These are phyloP conservation scores for Haematococcus lacustris DNA, from an alignment of 139 green algal genomes.

Conservation along the genomic window DNA sequence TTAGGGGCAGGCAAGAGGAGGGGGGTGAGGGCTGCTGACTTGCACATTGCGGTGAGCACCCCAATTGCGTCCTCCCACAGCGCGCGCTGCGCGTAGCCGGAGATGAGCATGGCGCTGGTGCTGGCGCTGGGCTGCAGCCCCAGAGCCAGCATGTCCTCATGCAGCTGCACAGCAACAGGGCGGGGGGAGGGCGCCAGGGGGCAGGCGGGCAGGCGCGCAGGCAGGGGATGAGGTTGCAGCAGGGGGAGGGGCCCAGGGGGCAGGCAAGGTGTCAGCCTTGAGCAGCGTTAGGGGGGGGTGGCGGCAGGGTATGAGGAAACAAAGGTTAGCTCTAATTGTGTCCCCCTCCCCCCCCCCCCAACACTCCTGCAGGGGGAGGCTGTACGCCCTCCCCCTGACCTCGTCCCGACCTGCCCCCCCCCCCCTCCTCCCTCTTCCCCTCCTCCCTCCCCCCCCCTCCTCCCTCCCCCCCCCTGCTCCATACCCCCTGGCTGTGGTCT, in stretches of 20 bases:
- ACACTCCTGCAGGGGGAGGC: too few relatives aligned
- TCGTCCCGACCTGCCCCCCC: too few relatives aligned
- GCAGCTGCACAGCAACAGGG: slow-evolving; percentile 9
- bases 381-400: too few relatives aligned
- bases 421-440: too few relatives aligned
- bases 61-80: slow-evolving; percentile 25
- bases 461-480: too few relatives aligned
- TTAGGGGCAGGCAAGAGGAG: too few relatives aligned
- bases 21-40: background rate
- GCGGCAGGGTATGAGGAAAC: background rate
- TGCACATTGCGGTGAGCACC: slow-evolving; percentile 1
- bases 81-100: slow-evolving; percentile 12
- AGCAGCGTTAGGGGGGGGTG: background rate
- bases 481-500: too few relatives aligned
- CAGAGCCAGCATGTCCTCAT: slow-evolving; percentile 18
- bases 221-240: background rate
- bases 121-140: slow-evolving; percentile 21
- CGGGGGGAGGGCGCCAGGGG: background rate
- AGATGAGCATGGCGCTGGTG: slow-evolving; percentile 24
- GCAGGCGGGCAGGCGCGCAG: background rate
- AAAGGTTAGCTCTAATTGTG: background rate
- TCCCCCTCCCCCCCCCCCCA: too few relatives aligned
- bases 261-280: background rate
- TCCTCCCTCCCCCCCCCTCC: too few relatives aligned
- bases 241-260: background rate